phyloP scores from a whole-genome alignment of 78 protist genomes.

The Planoprotostelium fungivorum region DNA sequence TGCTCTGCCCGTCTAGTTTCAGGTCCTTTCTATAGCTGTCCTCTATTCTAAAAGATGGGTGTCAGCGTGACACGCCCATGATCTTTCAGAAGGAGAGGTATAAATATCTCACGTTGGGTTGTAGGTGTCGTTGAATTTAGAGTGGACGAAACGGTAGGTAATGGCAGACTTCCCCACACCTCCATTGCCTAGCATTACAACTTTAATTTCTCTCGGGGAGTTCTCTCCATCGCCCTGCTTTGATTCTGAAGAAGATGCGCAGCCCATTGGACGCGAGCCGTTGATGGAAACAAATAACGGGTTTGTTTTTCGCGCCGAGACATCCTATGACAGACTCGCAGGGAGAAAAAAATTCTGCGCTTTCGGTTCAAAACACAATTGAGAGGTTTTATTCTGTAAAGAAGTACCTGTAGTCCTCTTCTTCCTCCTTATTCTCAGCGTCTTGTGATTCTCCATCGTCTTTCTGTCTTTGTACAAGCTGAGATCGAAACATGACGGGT shows the following conservation, averaged over 20 bases:
- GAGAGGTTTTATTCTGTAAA: background rate
- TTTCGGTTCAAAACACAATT: no score
- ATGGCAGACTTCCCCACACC: background rate
- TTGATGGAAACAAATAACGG: no score
- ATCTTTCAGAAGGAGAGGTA: background rate
- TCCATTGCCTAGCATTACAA: background rate
- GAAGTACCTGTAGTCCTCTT: background rate
- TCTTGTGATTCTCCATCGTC: background rate
- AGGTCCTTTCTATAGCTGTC: background rate
- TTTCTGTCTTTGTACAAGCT: background rate
- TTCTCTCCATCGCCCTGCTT: background rate
- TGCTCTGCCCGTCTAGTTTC: background rate
- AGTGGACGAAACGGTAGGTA: background rate
- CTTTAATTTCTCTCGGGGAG: background rate
- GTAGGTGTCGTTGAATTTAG: background rate
- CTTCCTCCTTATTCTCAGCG: background rate
- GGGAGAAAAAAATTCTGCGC: no score
- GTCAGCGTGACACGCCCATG: no score
- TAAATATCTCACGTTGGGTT: background rate
- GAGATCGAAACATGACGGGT: background rate
- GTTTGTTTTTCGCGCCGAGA: no score
- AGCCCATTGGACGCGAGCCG: no score
- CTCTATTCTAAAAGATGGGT: background rate
- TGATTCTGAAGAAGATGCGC: background rate
- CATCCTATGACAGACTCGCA: no score